phyloP scores from a whole-genome alignment of 805 yeast species.

The Wickerhamomyces bovis region DNA sequence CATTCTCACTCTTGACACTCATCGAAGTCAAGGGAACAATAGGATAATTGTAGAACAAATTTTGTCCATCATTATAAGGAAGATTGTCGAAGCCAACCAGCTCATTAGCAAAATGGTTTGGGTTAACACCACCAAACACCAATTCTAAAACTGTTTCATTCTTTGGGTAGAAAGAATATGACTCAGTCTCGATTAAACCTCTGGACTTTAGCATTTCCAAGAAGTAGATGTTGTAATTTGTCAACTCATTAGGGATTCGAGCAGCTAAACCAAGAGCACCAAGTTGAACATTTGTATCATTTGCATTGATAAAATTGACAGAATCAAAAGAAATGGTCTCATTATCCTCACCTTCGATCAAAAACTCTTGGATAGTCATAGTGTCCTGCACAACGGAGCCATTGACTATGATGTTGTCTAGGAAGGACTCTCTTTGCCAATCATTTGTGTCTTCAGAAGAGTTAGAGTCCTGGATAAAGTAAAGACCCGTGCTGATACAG shows the following conservation, averaged over 20 bases:
- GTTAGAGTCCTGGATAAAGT: slow-evolving; percentile 4
- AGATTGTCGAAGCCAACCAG: slow-evolving; percentile 45
- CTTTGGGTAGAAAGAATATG: slow-evolving; percentile 38
- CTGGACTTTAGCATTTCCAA: slow-evolving; percentile 28
- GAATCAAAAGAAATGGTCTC: slow-evolving; percentile 3
- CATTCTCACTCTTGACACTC: slow-evolving; percentile 37
- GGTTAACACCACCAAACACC: slow-evolving; percentile 55
- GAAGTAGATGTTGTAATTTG: slow-evolving; percentile 16
- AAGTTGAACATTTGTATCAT: slow-evolving; percentile 29
- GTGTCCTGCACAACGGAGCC: slow-evolving; percentile 17
- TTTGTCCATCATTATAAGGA: slow-evolving; percentile 28
- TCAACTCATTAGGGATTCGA: not conserved
- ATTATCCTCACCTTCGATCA: not conserved
- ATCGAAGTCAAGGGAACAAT: slow-evolving; percentile 42
- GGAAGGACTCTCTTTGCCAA: slow-evolving; percentile 1
- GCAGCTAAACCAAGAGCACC: slow-evolving; percentile 47
- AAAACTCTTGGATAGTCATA: not conserved
- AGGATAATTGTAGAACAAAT: slow-evolving; percentile 31
- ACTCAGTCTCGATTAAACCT: slow-evolving; percentile 29
- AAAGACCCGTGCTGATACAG: slow-evolving; percentile 15
- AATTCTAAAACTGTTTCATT: slow-evolving; percentile 28
- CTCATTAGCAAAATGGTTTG: slow-evolving; percentile 38
- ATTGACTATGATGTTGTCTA: slow-evolving; percentile 14
- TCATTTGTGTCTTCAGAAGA: not conserved
- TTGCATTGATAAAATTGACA: slow-evolving; percentile 32